Evolutionary conservation across 2,329 filamentous ascomycete species (phyloP).

Genomic region (Elsinoe necatrix): DNA sequence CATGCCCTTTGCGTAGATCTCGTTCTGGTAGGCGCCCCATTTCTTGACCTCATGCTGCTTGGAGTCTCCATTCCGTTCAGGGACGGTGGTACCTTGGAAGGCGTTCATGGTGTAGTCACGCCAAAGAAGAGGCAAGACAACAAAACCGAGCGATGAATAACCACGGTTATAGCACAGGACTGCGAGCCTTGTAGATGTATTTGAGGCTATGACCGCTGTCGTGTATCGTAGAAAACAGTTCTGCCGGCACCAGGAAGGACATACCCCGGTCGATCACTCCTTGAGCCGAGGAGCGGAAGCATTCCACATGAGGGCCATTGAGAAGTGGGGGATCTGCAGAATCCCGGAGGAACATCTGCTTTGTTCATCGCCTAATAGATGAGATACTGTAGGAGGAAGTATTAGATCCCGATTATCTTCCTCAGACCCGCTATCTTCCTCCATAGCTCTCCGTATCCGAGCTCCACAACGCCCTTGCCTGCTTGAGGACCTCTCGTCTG

Average conservation of each 20-base stretch:
- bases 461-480: constrained; percentile 39
- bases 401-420: constrained; percentile 27
- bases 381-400: too few relatives aligned
- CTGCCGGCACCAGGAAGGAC: constrained; percentile 5
- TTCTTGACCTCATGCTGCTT: constrained; percentile 13
- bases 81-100: constrained; percentile 14
- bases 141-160: too few relatives aligned
- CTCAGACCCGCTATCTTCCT: constrained; percentile 35
- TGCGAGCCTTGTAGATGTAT: background rate
- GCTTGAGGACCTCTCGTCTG: constrained; percentile 32
- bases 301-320: background rate
- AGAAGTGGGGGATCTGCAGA: background rate
- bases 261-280: background rate
- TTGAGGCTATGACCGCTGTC: background rate
- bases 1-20: constrained; percentile 47
- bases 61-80: background rate
- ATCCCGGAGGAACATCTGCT: background rate
- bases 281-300: constrained; percentile 10
- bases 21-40: constrained; percentile 40
- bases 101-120: constrained; percentile 15
- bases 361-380: too few relatives aligned
- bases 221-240: background rate
- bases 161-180: too few relatives aligned
- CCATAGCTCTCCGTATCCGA: constrained; percentile 40
- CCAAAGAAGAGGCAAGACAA: too few relatives aligned